phyloP scores from a whole-genome alignment of 1,139 yeast species.

The Geotrichum restrictum region DNA sequence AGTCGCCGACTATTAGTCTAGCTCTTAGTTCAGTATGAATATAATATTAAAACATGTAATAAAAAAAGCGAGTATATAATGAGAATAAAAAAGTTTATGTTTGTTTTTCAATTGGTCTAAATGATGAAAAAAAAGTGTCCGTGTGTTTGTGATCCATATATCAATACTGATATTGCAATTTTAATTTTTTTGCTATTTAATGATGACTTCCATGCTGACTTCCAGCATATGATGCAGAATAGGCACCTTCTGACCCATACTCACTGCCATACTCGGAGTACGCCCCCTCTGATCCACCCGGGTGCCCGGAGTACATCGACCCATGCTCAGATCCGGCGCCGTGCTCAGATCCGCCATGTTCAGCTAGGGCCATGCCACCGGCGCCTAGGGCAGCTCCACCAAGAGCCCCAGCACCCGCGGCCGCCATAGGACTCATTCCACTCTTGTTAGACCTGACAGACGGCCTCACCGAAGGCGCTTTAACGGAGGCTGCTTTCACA shows the following conservation, averaged over 20 bases:
- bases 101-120: too few species aligned
- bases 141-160: too few species aligned
- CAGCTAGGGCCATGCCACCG: slow-evolving; percentile 11
- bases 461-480: slow-evolving; percentile 14
- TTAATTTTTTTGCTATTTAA: too few species aligned
- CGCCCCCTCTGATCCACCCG: not conserved
- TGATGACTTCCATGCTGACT: too few species aligned
- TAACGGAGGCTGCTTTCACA: slow-evolving; percentile 7
- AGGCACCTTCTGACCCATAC: not conserved
- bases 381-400: slow-evolving; percentile 18
- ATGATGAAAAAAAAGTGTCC: too few species aligned
- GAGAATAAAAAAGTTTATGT: too few species aligned
- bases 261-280: slow-evolving; percentile 2
- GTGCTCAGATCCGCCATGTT: not conserved
- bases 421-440: slow-evolving; percentile 8
- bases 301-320: too few species aligned
- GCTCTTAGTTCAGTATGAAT: too few species aligned
- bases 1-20: slow-evolving; percentile 8
- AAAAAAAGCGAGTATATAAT: too few species aligned
- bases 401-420: slow-evolving; percentile 18
- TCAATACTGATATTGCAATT: too few species aligned
- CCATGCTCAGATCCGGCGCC: not conserved
- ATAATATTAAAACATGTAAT: too few species aligned
- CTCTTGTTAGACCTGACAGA: not conserved
- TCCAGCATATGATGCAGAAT: not conserved